Conservation (phyloP, 345 rosid genomes). For the Populus alba region DNA sequence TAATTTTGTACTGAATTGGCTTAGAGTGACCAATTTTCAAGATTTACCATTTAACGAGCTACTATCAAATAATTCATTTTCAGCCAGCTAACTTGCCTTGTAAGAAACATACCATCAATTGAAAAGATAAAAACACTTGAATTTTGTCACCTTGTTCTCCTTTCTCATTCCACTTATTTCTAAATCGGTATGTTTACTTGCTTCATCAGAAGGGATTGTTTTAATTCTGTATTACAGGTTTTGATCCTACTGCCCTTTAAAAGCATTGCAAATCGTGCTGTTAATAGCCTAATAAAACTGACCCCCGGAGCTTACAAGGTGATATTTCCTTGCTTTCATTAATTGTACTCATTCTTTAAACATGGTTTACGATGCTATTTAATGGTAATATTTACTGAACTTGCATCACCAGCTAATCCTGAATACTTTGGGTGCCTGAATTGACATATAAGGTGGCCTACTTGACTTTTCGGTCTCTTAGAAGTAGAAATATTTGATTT, state of each 20-base stretch:
- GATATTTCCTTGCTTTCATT: constrained; percentile 17
- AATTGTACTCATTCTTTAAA: constrained; percentile 14
- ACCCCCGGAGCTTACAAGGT: constrained; percentile 77
- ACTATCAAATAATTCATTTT: neutral
- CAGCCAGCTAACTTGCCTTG: neutral
- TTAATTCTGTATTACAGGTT: constrained; percentile 44
- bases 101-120: neutral
- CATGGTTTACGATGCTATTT: neutral
- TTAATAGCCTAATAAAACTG: constrained; percentile 72
- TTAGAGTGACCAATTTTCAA: neutral
- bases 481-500: neutral
- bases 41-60: neutral
- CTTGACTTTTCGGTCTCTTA: neutral
- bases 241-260: constrained; percentile 74
- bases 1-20: too few species aligned
- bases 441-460: neutral
- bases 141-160: neutral
- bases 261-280: constrained; percentile 62
- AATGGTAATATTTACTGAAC: neutral
- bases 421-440: neutral
- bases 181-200: neutral
- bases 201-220: constrained; percentile 7
- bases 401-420: neutral
- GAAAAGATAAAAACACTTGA: neutral
- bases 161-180: neutral